Conservation (phyloP, 768 basidiomycete species). For the Auriscalpium vulgare region DNA sequence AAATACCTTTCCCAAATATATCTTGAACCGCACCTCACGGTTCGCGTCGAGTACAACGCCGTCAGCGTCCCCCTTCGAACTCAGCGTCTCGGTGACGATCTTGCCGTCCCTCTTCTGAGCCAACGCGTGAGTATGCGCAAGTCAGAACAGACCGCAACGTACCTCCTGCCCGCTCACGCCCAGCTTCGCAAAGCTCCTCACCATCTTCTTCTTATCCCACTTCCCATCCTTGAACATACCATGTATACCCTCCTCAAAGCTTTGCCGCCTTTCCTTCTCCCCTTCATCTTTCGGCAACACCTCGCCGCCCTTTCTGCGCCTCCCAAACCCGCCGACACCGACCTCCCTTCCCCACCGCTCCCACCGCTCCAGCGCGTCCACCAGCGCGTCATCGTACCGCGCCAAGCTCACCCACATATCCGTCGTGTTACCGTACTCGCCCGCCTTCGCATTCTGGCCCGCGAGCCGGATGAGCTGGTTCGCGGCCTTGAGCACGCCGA, state of each 20-base stretch:
- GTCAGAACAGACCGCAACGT: slow-evolving; percentile 20
- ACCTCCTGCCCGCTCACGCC: slow-evolving; percentile 31
- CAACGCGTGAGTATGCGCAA: not conserved
- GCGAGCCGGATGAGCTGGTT: slow-evolving; percentile 40
- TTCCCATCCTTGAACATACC: slow-evolving; percentile 41
- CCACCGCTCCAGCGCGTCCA: slow-evolving; percentile 54
- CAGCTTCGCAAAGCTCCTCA: slow-evolving; percentile 63
- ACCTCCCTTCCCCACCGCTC: slow-evolving; percentile 44
- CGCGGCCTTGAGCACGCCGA: slow-evolving; percentile 47
- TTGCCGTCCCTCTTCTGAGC: slow-evolving; percentile 22
- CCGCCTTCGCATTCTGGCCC: slow-evolving; percentile 4
- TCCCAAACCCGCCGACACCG: not conserved
- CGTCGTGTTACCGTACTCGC: slow-evolving; percentile 23
- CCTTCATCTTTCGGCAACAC: slow-evolving; percentile 29
- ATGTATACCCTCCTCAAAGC: slow-evolving; percentile 26
- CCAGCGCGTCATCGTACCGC: slow-evolving; percentile 70
- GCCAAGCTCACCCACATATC: slow-evolving; percentile 68
- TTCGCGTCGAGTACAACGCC: slow-evolving; percentile 57
- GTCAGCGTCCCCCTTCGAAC: slow-evolving; percentile 24
- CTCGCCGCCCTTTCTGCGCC: slow-evolving; percentile 19
- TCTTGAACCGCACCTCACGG: slow-evolving; percentile 62
- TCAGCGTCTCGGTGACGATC: slow-evolving; percentile 36
- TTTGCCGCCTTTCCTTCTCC: slow-evolving; percentile 14
- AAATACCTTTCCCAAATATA: slow-evolving; percentile 63
- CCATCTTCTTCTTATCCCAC: slow-evolving; percentile 79